Conservation (phyloP, 257 asterid species). For the Orobanche coerulescens region DNA sequence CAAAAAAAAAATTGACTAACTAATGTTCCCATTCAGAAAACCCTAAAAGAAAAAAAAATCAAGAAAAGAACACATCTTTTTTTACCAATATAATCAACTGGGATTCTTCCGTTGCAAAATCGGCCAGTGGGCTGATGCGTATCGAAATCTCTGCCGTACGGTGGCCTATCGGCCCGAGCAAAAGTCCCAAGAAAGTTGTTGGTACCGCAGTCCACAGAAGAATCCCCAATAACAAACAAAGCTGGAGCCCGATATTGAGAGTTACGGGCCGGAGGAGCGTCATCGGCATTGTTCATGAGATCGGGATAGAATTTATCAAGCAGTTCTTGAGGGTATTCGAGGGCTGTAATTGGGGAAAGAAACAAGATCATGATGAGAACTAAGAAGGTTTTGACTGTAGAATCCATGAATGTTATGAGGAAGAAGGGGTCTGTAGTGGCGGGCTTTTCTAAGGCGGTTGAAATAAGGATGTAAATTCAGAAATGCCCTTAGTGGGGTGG, state of each 20-base stretch:
- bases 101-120: slow-evolving; percentile 86
- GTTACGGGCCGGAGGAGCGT: slow-evolving; percentile 16
- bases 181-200: slow-evolving; percentile 82
- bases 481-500: slow-evolving; percentile 12
- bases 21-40: background rate
- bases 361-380: slow-evolving; percentile 26
- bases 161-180: slow-evolving; percentile 88
- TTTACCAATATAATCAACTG: slow-evolving; percentile 80
- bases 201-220: slow-evolving; percentile 90
- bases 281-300: slow-evolving; percentile 9
- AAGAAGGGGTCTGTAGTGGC: slow-evolving; percentile 22
- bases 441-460: slow-evolving; percentile 27
- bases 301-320: slow-evolving; percentile 20
- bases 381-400: slow-evolving; percentile 22
- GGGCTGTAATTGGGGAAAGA: slow-evolving; percentile 19
- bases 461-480: slow-evolving; percentile 14
- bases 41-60: background rate
- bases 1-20: background rate
- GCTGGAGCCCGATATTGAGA: slow-evolving; percentile 50
- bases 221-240: slow-evolving; percentile 80
- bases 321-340: slow-evolving; percentile 34
- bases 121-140: slow-evolving; percentile 87
- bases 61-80: background rate
- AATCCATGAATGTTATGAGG: slow-evolving; percentile 26
- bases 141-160: slow-evolving; percentile 90